Base-by-base conservation (phyloP, 2,329 filamentous ascomycete genomes). In the Penicillium janthinellum region DNA sequence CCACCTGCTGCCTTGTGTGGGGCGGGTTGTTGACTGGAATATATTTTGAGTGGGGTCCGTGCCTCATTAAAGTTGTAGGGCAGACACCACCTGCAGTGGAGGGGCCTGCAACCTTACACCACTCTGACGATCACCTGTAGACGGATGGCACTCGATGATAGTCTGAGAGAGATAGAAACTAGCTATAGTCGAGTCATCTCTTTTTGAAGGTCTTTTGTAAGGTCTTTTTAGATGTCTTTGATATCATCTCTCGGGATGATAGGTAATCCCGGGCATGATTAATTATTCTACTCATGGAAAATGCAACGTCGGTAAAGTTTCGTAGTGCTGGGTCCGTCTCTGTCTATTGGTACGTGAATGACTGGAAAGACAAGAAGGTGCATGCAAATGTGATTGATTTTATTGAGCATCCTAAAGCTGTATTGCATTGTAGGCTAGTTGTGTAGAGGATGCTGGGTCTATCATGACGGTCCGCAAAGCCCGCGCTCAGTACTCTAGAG, bases 401-500 rank as follows among this genome's bases (percentile, higher is more conserved):
- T 49, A 49, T 17, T 49, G n/a, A 15, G 35, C 31, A 14, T 47
- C 25, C 2, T 35, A 17, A 20, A 20, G 22, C 28, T 17, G 4
- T 7, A 14, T 10, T 34, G 28, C 15, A 35, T 49, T 20, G 35
- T n/a, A 35, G 10, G 28, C n/a, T 34, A 49, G 17, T 22, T 35
- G n/a, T 20, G 47, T 42, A 10, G 14, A 42, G 14, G 14, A 31
- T 22, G 14, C 38, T 47, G 22, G 6, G 25, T 38, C 44, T 45
- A 44, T 48, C 12, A 31, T 35, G 17, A 20, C 10, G 15, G 4
- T 28, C 4, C 15, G 12, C 20, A 34, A 8, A 4, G 17, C 20
- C 20, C 12, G 8, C 11, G 7, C 20, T 55, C 76, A 92, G 71
- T 90, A 91, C 15, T 88, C 81, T 55, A 91, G 71, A 1, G 86